These are phyloP conservation scores for Berberis thunbergii DNA, from an alignment of 164 flowering plant genomes.

Conservation along the genomic window DNA sequence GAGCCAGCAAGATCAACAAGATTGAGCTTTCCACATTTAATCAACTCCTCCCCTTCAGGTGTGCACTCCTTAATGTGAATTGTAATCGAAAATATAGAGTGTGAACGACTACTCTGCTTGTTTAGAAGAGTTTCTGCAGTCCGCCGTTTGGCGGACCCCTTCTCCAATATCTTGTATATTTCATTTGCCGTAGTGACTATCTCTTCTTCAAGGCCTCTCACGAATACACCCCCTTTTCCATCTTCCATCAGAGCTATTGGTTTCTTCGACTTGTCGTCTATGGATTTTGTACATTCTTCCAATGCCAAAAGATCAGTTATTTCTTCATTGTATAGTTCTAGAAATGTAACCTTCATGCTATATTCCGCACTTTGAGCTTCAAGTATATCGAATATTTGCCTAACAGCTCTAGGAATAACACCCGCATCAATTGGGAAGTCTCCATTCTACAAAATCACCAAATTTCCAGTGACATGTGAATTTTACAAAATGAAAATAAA, in stretches of 20 bases:
- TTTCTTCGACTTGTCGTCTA: constrained; percentile 73
- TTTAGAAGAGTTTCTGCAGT: constrained; percentile 85
- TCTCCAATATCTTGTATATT: constrained; percentile 77
- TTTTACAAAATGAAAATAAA: no score
- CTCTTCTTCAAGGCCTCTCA: constrained; percentile 87
- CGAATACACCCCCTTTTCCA: constrained; percentile 85
- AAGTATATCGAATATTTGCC: constrained; percentile 61
- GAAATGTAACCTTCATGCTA: constrained; percentile 75
- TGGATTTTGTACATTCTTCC: constrained; percentile 45
- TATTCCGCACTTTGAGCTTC: constrained; percentile 82
- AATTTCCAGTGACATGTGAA: background rate
- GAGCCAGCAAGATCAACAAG: constrained; percentile 31
- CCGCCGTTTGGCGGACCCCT: constrained; percentile 74
- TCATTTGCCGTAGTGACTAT: constrained; percentile 69
- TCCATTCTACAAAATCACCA: constrained; percentile 42
- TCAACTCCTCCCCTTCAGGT: constrained; percentile 18
- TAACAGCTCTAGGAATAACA: constrained; percentile 82
- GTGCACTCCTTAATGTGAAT: constrained; percentile 22
- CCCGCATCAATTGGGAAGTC: constrained; percentile 78
- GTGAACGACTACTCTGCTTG: constrained; percentile 71
- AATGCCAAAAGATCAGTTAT: constrained; percentile 70
- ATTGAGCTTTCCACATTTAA: constrained; percentile 29
- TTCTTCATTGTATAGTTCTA: constrained; percentile 84
- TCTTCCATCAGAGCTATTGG: constrained; percentile 88
- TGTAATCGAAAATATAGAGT: constrained; percentile 25